Conservation (phyloP, 2,329 filamentous ascomycete genomes). For the Stromatinia cepivora region DNA sequence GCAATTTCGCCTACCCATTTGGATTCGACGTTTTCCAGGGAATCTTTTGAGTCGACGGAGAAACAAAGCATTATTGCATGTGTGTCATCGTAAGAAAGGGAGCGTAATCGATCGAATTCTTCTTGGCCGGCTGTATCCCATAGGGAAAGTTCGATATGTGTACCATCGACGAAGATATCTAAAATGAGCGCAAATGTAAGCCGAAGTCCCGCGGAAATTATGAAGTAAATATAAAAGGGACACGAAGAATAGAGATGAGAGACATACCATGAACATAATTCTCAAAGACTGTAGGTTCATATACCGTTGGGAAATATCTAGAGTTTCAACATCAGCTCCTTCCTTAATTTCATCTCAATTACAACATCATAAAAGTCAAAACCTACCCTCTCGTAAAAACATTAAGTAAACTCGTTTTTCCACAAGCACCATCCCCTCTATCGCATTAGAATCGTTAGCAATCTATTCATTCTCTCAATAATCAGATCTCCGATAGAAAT, state of each 20-base stretch:
- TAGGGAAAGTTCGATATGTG: conserved; percentile 93
- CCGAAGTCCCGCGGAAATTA: conserved; percentile 1
- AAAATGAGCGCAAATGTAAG: conserved; percentile 19
- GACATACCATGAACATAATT: conserved; percentile 93
- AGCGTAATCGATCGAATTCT: conserved; percentile 95
- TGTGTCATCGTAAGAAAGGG: conserved; percentile 94
- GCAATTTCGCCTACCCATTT: conserved; percentile 99
- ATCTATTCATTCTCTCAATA: conserved; percentile 22
- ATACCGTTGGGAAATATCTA: conserved; percentile 96
- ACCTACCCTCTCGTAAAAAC: conserved; percentile 95
- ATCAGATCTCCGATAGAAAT: not conserved
- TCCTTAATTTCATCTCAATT: not conserved
- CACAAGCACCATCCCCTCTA: conserved; percentile 93
- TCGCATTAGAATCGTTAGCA: conserved; percentile 29
- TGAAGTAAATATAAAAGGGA: not conserved
- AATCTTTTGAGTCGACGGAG: conserved; percentile 93
- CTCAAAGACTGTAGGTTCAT: conserved; percentile 97
- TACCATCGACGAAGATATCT: conserved; percentile 98
- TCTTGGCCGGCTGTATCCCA: conserved; percentile 99
- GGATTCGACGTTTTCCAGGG: conserved; percentile 95
- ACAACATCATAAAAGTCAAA: not conserved
- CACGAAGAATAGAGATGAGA: not conserved
- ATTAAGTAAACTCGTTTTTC: conserved; percentile 95
- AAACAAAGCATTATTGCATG: conserved; percentile 99
- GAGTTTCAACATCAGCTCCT: conserved; percentile 27